Base-by-base conservation (phyloP, 2,329 filamentous ascomycete genomes). In the Botrytis squamosa region DNA sequence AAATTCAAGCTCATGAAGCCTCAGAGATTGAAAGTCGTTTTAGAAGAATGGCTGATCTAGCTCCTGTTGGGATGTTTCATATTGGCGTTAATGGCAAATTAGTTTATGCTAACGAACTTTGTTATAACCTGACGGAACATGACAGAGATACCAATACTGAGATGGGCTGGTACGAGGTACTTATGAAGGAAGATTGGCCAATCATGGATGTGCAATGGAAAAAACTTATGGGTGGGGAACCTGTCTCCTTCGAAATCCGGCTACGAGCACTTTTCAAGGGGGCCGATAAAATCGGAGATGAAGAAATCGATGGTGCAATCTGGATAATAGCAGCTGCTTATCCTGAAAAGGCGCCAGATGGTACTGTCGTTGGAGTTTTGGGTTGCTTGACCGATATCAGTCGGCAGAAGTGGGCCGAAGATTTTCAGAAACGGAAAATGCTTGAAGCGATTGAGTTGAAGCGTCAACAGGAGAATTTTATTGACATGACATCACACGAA, bases 331-430 rank as follows among this genome's bases (percentile, higher is more conserved):
- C 94, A 85, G 92, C 89, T 72, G 92, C 91, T 0, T 94, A 92
- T 77, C 92, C 92, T 0, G 92, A 95, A 78, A 91, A 88, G 79
- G 86, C 91, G 75, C 83, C 85, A 1, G 74, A 78, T 44, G 92
- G 91, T 8, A 84, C 84, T 40, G 85, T 94, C 70, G 93, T 93
- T 82, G 89, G 90, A 75, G 91, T 94, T 4, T 94, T 95, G 77
- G 92, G 92, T 70, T 93, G 90, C 79, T 91, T 97, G 70, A 95
- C 93, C 0, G 93, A 97, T 80, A 97, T 97, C 76, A 94, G 91
- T 40, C 89, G 92, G 71, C 93, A 96, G 81, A 97, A 97, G 81
- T 91, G 91, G 86, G 93, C 93, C 25, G 78, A 79, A 49, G 75
- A 62, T 22, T 77, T 78, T 25, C 77, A 79, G 59, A 78, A 84